phyloP scores from a whole-genome alignment of 495 filamentous ascomycete species.

The Apiosordaria backusii region DNA sequence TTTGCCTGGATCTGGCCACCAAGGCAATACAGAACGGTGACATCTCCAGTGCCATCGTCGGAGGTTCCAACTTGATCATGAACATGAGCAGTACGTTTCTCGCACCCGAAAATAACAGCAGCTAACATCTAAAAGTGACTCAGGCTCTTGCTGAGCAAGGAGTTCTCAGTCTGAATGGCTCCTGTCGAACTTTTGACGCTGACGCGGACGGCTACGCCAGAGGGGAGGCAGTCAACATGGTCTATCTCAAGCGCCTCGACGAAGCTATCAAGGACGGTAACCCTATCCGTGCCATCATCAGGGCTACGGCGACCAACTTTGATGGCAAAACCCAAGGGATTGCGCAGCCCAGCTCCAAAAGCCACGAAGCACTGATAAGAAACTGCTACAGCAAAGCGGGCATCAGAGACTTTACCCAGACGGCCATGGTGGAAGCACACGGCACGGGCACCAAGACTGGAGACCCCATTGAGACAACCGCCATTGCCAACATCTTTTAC shows the following conservation, averaged over 20 bases:
- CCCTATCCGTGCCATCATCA: constrained; percentile 52
- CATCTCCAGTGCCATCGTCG: not conserved
- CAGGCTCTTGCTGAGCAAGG: constrained; percentile 14
- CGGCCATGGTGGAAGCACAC: constrained; percentile 48
- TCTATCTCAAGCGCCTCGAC: constrained; percentile 48
- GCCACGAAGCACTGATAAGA: constrained; percentile 50
- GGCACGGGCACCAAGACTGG: constrained; percentile 49
- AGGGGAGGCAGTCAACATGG: constrained; percentile 33
- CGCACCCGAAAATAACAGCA: not conserved
- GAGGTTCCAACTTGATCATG: not conserved
- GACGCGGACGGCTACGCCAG: constrained; percentile 36
- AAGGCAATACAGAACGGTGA: not conserved
- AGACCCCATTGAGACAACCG: constrained; percentile 43
- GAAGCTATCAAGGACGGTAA: constrained; percentile 49
- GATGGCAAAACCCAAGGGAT: constrained; percentile 50
- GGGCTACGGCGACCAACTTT: constrained; percentile 36
- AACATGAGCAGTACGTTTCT: not conserved
- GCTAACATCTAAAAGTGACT: too few species aligned
- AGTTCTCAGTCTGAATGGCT: constrained; percentile 24
- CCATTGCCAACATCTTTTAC: constrained; percentile 24
- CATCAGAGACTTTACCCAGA: constrained; percentile 17
- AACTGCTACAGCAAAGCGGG: constrained; percentile 36
- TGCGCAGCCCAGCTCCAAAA: constrained; percentile 43
- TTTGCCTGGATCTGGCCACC: not conserved
- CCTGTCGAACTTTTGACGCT: constrained; percentile 30